These are phyloP conservation scores for Talaromyces islandicus DNA, from an alignment of 2,329 filamentous ascomycete species.

Conservation along the genomic window DNA sequence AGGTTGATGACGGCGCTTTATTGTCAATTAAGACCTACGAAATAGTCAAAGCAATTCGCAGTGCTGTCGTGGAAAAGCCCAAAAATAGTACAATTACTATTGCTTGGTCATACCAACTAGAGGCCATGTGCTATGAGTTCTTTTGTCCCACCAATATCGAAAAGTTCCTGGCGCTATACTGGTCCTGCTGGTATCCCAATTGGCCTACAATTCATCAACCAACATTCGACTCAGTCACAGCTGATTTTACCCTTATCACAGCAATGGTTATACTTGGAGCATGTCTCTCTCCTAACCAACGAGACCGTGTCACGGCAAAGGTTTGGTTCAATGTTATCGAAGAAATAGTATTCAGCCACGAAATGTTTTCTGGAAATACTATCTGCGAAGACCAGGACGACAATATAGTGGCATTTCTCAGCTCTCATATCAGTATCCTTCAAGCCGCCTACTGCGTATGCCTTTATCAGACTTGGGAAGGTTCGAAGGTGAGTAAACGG, in stretches of 20 bases:
- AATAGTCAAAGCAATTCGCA: neutral
- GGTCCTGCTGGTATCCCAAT: neutral
- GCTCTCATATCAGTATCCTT: neutral
- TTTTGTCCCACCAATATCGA: neutral
- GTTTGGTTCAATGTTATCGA: neutral
- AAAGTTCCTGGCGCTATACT: neutral
- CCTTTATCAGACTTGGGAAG: neutral
- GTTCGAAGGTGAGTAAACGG: neutral
- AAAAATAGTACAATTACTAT: neutral
- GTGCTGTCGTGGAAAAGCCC: neutral
- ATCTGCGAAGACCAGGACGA: neutral
- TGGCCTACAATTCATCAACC: neutral
- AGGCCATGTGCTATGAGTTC: neutral
- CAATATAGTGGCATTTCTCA: neutral
- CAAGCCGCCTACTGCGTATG: neutral
- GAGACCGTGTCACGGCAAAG: neutral
- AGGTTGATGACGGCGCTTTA: neutral
- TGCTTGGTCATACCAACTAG: neutral
- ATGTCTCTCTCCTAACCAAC: neutral
- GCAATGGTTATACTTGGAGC: neutral
- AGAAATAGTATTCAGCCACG: neutral
- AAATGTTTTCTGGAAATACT: neutral
- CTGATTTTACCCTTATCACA: neutral
- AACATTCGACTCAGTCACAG: neutral
- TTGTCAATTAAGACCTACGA: neutral